phyloP scores from a whole-genome alignment of 768 basidiomycete species.

The Sporobolomyces pararoseus region DNA sequence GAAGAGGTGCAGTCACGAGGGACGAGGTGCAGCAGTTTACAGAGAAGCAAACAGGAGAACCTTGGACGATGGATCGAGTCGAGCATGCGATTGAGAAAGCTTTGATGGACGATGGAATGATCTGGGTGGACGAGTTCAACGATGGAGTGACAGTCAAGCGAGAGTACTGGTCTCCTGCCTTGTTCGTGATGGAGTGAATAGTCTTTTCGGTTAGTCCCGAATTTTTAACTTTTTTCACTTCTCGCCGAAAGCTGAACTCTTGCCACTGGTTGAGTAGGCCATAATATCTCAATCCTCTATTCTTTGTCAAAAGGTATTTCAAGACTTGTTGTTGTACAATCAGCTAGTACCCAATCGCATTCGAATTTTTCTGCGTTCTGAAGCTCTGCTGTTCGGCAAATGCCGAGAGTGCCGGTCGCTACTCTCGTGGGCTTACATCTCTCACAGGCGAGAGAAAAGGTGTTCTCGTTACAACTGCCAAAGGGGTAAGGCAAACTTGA shows the following conservation, averaged over 20 bases:
- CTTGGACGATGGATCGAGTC: slow-evolving; percentile 76
- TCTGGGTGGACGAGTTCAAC: slow-evolving; percentile 75
- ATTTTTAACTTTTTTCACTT: not conserved
- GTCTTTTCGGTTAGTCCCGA: not conserved
- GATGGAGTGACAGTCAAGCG: slow-evolving; percentile 52
- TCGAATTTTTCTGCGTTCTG: too few relatives aligned
- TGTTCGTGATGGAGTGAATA: slow-evolving; percentile 55
- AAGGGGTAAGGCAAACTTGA: not conserved
- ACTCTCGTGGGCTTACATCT: too few relatives aligned
- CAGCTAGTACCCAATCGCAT: too few relatives aligned
- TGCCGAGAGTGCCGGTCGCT: too few relatives aligned
- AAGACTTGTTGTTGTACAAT: too few relatives aligned
- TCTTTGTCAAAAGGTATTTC: too few relatives aligned
- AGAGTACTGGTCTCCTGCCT: slow-evolving; percentile 83
- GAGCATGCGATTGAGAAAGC: slow-evolving; percentile 79
- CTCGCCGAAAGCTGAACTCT: not conserved
- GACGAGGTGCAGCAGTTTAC: slow-evolving; percentile 29
- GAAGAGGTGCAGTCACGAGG: slow-evolving; percentile 37
- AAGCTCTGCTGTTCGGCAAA: too few relatives aligned
- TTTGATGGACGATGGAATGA: slow-evolving; percentile 81
- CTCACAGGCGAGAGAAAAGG: too few relatives aligned
- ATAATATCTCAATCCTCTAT: too few relatives aligned
- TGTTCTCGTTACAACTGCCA: not conserved
- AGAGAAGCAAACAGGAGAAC: slow-evolving; percentile 56
- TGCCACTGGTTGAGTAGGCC: not conserved